Base-by-base conservation (phyloP, 805 yeast species). In the Metschnikowia cubensis region DNA sequence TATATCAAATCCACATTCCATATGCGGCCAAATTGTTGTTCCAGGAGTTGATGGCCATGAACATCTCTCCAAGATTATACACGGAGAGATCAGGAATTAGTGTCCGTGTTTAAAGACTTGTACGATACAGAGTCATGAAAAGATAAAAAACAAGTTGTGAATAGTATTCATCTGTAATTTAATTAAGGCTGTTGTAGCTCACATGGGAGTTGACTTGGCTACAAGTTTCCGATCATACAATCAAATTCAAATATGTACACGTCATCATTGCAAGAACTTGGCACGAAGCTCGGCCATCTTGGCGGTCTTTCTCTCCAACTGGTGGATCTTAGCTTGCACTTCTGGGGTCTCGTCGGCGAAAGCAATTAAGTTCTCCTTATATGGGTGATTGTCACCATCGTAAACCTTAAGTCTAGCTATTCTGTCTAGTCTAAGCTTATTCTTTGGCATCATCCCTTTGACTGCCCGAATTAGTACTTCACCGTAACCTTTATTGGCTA, bases 1-100 rank as follows among this genome's bases (percentile, higher is more conserved):
- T 94, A 63, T 94, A 89, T 73, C 99, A 94, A 78, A 87, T 91
- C 59, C 96, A 92, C 65, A 89, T 94, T 64, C 99, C 99, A 43
- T 94, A 94, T 69, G 99, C 99, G 43, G 99, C 99, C 48, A 94
- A 94, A 75, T 79, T 94, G 66, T 75, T 94, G 68, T 94, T 94
- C 89, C 99, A 94, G 75, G 99, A 94, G 75, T 81, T 94, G 66
- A 94, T 94, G 98, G 96, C 99, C 38, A 94, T 94, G 99, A 94
- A 94, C 71, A 94, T 94, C 63, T 87, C 97, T 18, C 99, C 98
- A 49, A 84, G 99, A 73, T 72, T 92, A 75, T 92, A 92, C 71
- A 89, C 98, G n/a, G 97, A 92, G 60, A 83, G 91, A 60, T 82
- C 90, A 10, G 87, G 86, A 6, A 71, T 76, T 14, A 68, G 77